These are phyloP conservation scores for Dendrobium officinale DNA, from an alignment of 106 monocot species.

Conservation along the genomic window DNA sequence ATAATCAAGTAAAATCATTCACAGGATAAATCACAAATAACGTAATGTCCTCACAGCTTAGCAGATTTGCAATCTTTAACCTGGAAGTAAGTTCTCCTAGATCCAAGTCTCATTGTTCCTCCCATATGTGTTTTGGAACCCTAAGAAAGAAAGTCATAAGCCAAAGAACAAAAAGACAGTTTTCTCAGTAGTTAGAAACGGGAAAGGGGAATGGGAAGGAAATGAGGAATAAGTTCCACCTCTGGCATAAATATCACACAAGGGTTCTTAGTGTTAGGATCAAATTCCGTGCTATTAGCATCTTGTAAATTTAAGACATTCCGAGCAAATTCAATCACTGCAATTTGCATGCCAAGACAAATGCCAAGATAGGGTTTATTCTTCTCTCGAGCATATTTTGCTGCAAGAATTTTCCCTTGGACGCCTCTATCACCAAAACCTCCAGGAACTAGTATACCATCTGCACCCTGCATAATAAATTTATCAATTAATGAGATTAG, in stretches of 20 bases:
- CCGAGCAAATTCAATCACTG: slow-evolving; percentile 84
- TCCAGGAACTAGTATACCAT: slow-evolving; percentile 90
- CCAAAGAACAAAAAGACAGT: neutral
- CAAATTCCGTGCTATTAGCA: slow-evolving; percentile 93
- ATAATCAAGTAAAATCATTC: neutral
- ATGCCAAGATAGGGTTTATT: slow-evolving; percentile 54
- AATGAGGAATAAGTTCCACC: slow-evolving; percentile 25
- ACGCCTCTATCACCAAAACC: slow-evolving; percentile 97
- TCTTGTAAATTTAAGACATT: slow-evolving; percentile 63
- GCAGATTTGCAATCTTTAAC: slow-evolving; percentile 50
- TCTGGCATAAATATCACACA: slow-evolving; percentile 97
- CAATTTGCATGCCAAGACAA: slow-evolving; percentile 94
- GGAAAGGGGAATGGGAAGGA: neutral
- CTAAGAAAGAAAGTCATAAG: slow-evolving; percentile 22
- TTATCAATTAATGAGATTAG: neutral
- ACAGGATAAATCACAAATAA: neutral
- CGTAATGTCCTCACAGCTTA: slow-evolving; percentile 50
- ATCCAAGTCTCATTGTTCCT: slow-evolving; percentile 89
- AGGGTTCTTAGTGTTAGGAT: slow-evolving; percentile 55
- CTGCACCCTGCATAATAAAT: slow-evolving; percentile 51
- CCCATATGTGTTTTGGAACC: slow-evolving; percentile 98
- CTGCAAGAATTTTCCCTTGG: slow-evolving; percentile 84
- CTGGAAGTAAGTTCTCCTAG: slow-evolving; percentile 64
- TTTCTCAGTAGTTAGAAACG: neutral
- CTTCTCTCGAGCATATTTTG: slow-evolving; percentile 85